A percentile compares a stretch with the other conserved stretches of the same genome.
phyloP scores from a whole-genome alignment of 2,329 filamentous ascomycete species.

The Lecanicillium sp. region DNA sequence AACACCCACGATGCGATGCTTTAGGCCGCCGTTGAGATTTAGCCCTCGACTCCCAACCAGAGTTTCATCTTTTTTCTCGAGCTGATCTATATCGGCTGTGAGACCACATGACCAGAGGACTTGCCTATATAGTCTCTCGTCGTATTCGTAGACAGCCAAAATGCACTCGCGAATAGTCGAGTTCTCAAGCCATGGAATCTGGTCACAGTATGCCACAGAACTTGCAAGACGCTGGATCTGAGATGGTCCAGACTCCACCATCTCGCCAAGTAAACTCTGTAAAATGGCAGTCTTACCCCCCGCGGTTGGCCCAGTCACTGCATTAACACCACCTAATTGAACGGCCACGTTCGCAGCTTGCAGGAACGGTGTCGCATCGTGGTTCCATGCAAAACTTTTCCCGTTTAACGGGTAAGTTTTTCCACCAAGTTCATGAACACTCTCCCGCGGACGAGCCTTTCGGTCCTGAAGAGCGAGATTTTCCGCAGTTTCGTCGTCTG shows the following conservation, averaged over 20 bases:
- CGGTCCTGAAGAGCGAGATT: too few relatives aligned
- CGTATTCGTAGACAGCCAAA: neutral
- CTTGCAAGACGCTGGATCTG: neutral
- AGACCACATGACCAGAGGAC: conserved; percentile 9
- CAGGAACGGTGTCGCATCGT: neutral
- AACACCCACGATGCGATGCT: conserved; percentile 13
- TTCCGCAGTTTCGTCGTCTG: too few relatives aligned
- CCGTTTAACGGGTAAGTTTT: too few relatives aligned
- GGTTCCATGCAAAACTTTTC: conserved; percentile 8
- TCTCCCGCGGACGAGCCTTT: too few relatives aligned
- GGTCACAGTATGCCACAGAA: conserved; percentile 9
- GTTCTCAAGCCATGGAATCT: conserved; percentile 13
- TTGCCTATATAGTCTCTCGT: conserved; percentile 5
- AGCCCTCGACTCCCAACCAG: conserved; percentile 8
- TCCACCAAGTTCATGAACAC: too few relatives aligned
- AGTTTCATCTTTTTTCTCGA: neutral
- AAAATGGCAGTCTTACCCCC: conserved; percentile 15
- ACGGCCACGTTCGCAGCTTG: neutral
- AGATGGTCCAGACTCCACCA: neutral
- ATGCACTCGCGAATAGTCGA: conserved; percentile 7
- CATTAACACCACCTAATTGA: neutral
- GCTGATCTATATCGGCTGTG: neutral
- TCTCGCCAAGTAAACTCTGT: conserved; percentile 7
- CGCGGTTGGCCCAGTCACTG: conserved; percentile 13
- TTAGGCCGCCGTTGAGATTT: conserved; percentile 2